Base-by-base conservation (phyloP, 306 rosid species). In the cucumber (Cucumis sativus) region DNA sequence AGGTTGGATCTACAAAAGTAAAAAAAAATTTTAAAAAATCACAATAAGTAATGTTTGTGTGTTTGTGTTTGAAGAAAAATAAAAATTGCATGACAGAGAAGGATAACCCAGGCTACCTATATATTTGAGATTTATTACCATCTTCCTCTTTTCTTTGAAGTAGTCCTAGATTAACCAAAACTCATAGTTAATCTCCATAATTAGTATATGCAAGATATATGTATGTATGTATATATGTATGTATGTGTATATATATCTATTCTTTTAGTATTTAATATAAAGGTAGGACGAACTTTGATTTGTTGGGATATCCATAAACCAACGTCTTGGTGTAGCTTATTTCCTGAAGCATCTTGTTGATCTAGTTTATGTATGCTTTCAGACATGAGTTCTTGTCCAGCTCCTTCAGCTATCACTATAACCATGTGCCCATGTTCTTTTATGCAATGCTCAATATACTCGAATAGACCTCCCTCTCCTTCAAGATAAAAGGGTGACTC, bases 361-460 rank as follows among this genome's bases (percentile, higher is more conserved):
- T 80, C 66, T 37, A 52, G 23, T 20, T 54, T 49, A 7, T 75
- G 40, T 49, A 58, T 61, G 78, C 80, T 79, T 47, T 78, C 57
- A 58, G 84, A 78, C 70, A 85, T 79, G 78, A 86, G 87, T 11
- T 86, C 93, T 54, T 87, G 93, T 52, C 87, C 93, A 68, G 93
- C 91, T 25, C 93, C 96, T 84, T 91, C 96, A 25, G 96, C 96
- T 54, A 91, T 84, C 35, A 91, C 96, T 82, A 91, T 84, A 69
- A 91, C 96, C 90, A 91, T 82, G 86, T 91, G 96, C 8, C 96
- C 91, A 37, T 83, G 64, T 74, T 91, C 93, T 74, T 89, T 86
- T 0, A 91, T 83, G 60, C 86, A 86, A 80, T 71, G 86, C 79
- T 89, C 90, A 35, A 89, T 82, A 59, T 75, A 89, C 75, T 89